Evolutionary conservation across 805 yeast species (phyloP).

Genomic region (Maudiozyma bulderi): DNA sequence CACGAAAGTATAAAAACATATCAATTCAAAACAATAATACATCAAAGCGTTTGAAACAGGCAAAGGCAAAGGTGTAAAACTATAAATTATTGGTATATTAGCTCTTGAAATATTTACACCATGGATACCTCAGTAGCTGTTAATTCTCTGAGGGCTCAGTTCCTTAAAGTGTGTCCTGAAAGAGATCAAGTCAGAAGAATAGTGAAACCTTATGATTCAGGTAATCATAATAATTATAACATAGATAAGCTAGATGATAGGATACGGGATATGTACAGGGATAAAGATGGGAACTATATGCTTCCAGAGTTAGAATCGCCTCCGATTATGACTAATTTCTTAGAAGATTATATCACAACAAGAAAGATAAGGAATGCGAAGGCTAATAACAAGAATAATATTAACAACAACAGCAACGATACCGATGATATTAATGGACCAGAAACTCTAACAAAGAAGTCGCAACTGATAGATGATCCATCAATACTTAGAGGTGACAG

Average conservation of each 20-base stretch:
- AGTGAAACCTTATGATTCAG: slow-evolving; percentile 19
- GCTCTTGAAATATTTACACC: not conserved
- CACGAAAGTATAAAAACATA: too few species aligned
- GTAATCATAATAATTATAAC: not conserved
- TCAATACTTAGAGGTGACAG: not conserved
- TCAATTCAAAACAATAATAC: too few species aligned
- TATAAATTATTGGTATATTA: too few species aligned
- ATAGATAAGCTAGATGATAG: slow-evolving; percentile 7
- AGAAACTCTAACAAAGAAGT: slow-evolving; percentile 2
- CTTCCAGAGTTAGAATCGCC: slow-evolving; percentile 22
- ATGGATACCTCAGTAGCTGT: slow-evolving; percentile 24
- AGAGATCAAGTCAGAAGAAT: slow-evolving; percentile 25
- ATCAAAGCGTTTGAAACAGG: too few species aligned
- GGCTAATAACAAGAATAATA: not conserved
- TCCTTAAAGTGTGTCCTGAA: slow-evolving; percentile 20
- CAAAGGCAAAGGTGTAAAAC: too few species aligned
- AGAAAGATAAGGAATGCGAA: slow-evolving; percentile 2
- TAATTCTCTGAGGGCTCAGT: slow-evolving; percentile 24
- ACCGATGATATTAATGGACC: not conserved
- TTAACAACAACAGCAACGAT: slow-evolving; percentile 1
- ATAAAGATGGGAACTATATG: slow-evolving; percentile 15
- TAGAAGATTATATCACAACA: slow-evolving; percentile 11
- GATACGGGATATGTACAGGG: slow-evolving; percentile 11
- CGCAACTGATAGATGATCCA: not conserved
- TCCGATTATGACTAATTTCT: slow-evolving; percentile 18